phyloP scores from a whole-genome alignment of 1,139 yeast species.

The Meyerozyma elateridarum region DNA sequence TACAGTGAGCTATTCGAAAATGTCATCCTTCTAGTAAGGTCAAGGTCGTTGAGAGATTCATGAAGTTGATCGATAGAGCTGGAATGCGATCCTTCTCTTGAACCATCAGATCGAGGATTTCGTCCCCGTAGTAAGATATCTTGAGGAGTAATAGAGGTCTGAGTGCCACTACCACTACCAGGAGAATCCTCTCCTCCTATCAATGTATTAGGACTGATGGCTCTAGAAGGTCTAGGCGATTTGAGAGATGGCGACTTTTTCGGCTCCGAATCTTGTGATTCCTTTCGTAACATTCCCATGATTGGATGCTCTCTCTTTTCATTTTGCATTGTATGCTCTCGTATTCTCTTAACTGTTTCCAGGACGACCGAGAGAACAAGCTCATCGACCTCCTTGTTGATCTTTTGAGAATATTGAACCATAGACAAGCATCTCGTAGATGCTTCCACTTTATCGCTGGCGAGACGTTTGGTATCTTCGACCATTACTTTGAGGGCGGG shows the following conservation, averaged over 20 bases:
- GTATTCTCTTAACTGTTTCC: slow-evolving; percentile 54
- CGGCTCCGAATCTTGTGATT: background rate
- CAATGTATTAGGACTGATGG: slow-evolving; percentile 27
- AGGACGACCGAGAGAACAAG: slow-evolving; percentile 64
- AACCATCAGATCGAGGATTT: slow-evolving; percentile 12
- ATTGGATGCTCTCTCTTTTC: slow-evolving; percentile 11
- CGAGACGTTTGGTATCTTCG: slow-evolving; percentile 62
- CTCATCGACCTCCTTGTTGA: slow-evolving; percentile 76
- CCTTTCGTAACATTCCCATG: background rate
- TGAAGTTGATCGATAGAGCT: slow-evolving; percentile 22
- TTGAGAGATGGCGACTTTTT: slow-evolving; percentile 9
- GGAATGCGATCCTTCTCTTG: slow-evolving; percentile 7
- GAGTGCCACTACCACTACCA: too few relatives aligned
- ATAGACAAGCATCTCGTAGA: slow-evolving; percentile 75
- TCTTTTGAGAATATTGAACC: slow-evolving; percentile 70
- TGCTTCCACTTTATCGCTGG: slow-evolving; percentile 66
- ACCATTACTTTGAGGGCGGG: slow-evolving; percentile 59
- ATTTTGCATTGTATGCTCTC: slow-evolving; percentile 32
- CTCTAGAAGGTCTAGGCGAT: slow-evolving; percentile 33
- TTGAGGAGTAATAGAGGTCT: slow-evolving; percentile 38
- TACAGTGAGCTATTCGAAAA: slow-evolving; percentile 30
- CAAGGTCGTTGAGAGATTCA: slow-evolving; percentile 27
- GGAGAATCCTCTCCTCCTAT: slow-evolving; percentile 22
- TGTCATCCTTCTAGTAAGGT: slow-evolving; percentile 13
- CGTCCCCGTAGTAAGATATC: slow-evolving; percentile 35